These are phyloP conservation scores for Paramyrothecium roridum DNA, from an alignment of 2,329 filamentous ascomycete species.

Conservation along the genomic window DNA sequence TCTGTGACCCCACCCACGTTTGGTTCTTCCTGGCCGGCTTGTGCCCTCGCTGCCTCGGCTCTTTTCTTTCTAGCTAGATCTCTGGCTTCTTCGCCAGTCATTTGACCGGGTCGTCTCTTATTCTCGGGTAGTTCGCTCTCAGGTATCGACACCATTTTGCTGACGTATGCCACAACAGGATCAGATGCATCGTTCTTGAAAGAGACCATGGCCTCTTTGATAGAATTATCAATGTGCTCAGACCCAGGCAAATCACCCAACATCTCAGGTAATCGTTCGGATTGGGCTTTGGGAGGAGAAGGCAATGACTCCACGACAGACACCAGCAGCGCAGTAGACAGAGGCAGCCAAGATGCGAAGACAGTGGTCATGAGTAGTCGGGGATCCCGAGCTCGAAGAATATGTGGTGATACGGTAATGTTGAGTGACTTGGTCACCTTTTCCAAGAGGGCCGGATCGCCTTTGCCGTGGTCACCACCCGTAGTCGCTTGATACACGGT, in stretches of 20 bases:
- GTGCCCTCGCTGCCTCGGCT: conserved; percentile 79
- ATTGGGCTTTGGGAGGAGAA: conserved; percentile 77
- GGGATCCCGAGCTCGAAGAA: conserved; percentile 80
- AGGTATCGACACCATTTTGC: conserved; percentile 95
- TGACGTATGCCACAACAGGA: conserved; percentile 90
- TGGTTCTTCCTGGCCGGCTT: conserved; percentile 53
- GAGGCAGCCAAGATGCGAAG: conserved; percentile 84
- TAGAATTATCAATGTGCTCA: conserved; percentile 61
- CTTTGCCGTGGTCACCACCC: conserved; percentile 77
- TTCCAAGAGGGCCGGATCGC: conserved; percentile 77
- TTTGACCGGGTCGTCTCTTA: conserved; percentile 65
- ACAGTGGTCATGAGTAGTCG: conserved; percentile 80
- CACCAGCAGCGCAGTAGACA: conserved; percentile 89
- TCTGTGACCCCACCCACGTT: conserved; percentile 55
- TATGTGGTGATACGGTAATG: conserved; percentile 78
- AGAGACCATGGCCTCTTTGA: conserved; percentile 78
- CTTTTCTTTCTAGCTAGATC: conserved; percentile 86
- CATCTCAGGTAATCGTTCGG: conserved; percentile 73
- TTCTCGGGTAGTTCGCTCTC: conserved; percentile 90
- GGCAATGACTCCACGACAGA: conserved; percentile 93
- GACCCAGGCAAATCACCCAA: conserved; percentile 77
- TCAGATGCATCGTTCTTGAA: conserved; percentile 70
- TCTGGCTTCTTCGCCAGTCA: conserved; percentile 86
- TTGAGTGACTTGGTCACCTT: conserved; percentile 93
- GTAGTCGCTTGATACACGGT: conserved; percentile 89